Conservation (phyloP, 1,284 basidiomycete genomes). For the Puccinia horiana region DNA sequence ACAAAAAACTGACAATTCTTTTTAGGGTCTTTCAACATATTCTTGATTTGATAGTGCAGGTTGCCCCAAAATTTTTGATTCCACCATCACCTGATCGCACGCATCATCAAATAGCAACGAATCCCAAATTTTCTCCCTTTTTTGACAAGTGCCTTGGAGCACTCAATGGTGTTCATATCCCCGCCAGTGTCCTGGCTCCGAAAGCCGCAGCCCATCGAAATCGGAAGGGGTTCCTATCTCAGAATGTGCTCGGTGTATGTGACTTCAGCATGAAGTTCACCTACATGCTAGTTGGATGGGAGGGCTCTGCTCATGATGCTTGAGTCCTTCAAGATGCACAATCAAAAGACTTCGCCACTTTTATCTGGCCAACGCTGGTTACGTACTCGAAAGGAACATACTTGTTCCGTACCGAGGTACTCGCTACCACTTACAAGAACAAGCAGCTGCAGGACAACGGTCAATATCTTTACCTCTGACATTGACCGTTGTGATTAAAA, state of each 20-base stretch:
- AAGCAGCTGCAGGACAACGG: constrained; percentile 11
- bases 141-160: constrained; percentile 60
- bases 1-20: too few relatives aligned
- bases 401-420: constrained; percentile 55
- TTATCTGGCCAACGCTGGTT: constrained; percentile 62
- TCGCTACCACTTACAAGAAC: constrained; percentile 53
- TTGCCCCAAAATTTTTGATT: too few relatives aligned
- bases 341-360: constrained; percentile 55
- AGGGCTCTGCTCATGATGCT: constrained; percentile 59
- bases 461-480: background rate
- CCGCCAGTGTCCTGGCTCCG: constrained; percentile 54
- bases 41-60: background rate
- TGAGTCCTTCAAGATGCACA: constrained; percentile 56
- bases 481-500: background rate
- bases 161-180: constrained; percentile 61
- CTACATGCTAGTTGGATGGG: constrained; percentile 60
- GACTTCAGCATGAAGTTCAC: constrained; percentile 58
- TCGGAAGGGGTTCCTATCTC: constrained; percentile 58
- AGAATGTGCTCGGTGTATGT: constrained; percentile 59
- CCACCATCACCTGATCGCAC: too few relatives aligned
- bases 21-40: constrained; percentile 34
- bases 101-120: too few relatives aligned
- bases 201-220: constrained; percentile 56
- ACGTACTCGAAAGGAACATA: constrained; percentile 56
- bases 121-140: constrained; percentile 60